Evolutionary conservation across 805 yeast species (phyloP).

Genomic region (Teunomyces cretensis): DNA sequence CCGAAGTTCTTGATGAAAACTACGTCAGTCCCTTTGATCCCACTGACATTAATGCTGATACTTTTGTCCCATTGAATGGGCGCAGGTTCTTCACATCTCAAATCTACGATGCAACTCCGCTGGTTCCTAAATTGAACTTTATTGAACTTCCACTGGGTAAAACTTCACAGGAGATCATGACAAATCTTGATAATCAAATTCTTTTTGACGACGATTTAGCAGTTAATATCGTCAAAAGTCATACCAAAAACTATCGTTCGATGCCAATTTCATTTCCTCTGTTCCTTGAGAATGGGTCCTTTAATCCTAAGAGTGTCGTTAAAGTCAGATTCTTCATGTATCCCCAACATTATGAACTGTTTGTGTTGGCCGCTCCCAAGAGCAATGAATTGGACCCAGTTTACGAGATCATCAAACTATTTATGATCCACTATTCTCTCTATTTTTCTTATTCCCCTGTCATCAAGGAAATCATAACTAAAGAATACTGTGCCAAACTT

Average conservation of each 20-base stretch:
- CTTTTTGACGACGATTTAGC: constrained; percentile 31
- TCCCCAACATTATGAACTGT: constrained; percentile 52
- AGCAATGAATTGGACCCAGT: constrained; percentile 61
- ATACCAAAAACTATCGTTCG: constrained; percentile 30
- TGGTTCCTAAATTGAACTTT: constrained; percentile 17
- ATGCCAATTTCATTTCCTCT: constrained; percentile 38
- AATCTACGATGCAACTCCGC: constrained; percentile 14
- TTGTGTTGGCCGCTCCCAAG: constrained; percentile 49
- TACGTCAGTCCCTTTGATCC: constrained; percentile 43
- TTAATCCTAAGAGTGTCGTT: constrained; percentile 13
- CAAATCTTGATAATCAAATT: constrained; percentile 16
- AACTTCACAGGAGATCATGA: constrained; percentile 13
- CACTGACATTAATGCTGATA: constrained; percentile 32
- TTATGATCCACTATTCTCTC: constrained; percentile 40
- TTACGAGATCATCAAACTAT: constrained; percentile 48
- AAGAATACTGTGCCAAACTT: constrained; percentile 34
- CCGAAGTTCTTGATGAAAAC: constrained; percentile 25
- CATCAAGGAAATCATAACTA: constrained; percentile 28
- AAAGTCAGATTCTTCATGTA: constrained; percentile 32
- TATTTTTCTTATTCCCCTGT: constrained; percentile 39
- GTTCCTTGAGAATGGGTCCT: constrained; percentile 11
- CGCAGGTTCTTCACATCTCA: constrained; percentile 17
- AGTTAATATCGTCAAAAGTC: constrained; percentile 26
- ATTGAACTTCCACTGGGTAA: not conserved
- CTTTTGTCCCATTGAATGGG: constrained; percentile 18